Base-by-base conservation (phyloP, 331 rosid species). In the Erythrophleum ivorense region DNA sequence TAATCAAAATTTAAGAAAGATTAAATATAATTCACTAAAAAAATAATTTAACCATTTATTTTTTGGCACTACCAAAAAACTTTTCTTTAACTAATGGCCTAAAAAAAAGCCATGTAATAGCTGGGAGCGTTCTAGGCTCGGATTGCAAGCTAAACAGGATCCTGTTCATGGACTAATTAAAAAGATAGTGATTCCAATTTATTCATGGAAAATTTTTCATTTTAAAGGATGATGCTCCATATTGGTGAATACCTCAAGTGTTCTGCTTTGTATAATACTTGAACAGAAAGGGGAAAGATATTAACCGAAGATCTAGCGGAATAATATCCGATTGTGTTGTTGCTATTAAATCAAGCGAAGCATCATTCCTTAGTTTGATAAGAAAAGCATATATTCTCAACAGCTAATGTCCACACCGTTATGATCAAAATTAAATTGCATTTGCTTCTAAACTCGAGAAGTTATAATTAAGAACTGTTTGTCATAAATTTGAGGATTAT, bases 331-430 rank as follows among this genome's bases (percentile, higher is more conserved):
- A 77, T 79, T 55, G 53, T 79, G 48, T 66, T 80, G 62, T 21
- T 75, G 77, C 84, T 66, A 52, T 4, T 33, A 21, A 78, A 76
- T 80, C 83, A 81, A 79, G 81, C 62, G 81, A 86, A 18, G 60
- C 11, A 15, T n/a, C 70, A 71, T 86, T 82, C 79, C 78, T 81
- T 80, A 78, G 73, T 80, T 34, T 76, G 67, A 18, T 78, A 82
- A 84, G 93, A 40, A 90, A 88, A 90, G 88, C 73, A 90, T 85
- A 90, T 53, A 86, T 88, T 84, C 90, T 79, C 50, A 21, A 68
- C 54, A 54, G 33, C 75, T 41, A 21, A 46, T 70, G 5, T 67
- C 53, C 73, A 67, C 50, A 43, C 74, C 21, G 16, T 64, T 21
- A 66, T 71, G 16, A 40, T 69, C 14, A 59, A 65, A 69, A 82